Evolutionary conservation across 163 green algal genomes (phyloP).

Genomic region (Chloromonas sp.): DNA sequence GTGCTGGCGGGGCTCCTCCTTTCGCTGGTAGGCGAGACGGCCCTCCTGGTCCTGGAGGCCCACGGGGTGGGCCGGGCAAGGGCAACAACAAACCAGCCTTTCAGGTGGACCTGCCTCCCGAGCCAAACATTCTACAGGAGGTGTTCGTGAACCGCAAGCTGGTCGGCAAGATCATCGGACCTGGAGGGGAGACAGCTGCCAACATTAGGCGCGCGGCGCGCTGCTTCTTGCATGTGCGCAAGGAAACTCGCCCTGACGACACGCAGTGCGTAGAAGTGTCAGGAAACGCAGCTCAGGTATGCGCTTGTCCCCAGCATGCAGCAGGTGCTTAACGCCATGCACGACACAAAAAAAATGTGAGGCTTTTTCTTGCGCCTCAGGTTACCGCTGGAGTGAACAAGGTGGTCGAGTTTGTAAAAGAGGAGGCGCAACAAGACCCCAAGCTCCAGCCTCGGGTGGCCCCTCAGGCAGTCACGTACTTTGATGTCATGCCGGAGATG

Average conservation of each 20-base stretch:
- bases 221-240: conserved; percentile 11
- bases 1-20: no score
- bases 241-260: conserved; percentile 11
- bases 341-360: background rate
- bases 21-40: no score
- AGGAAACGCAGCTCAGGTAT: conserved; percentile 2
- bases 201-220: background rate
- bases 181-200: conserved; percentile 7
- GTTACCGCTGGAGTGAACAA: conserved; percentile 2
- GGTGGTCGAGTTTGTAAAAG: conserved; percentile 1
- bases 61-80: no score
- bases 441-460: background rate
- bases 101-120: background rate
- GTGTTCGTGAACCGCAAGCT: background rate
- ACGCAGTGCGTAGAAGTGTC: conserved; percentile 8
- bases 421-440: background rate
- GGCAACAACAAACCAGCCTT: no score
- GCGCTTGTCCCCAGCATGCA: background rate
- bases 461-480: conserved; percentile 4
- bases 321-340: no score
- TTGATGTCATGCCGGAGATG: conserved; percentile 16
- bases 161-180: conserved; percentile 7
- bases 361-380: conserved; percentile 1
- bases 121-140: conserved; percentile 4
- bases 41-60: no score